These are phyloP conservation scores for Poronia punctata DNA, from an alignment of 495 filamentous ascomycete species.

Conservation along the genomic window DNA sequence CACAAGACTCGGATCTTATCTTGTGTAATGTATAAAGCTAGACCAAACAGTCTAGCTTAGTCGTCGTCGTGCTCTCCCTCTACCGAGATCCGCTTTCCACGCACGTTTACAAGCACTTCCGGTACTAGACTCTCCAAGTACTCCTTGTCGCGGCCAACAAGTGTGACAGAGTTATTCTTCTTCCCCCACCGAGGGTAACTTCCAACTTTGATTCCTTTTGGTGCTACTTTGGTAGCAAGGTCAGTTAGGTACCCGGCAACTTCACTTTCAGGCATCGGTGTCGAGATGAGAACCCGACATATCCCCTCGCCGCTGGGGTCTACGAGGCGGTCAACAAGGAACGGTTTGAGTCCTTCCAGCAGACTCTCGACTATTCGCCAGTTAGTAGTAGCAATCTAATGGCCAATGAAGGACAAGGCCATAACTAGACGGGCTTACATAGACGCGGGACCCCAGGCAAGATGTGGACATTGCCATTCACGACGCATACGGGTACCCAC, in stretches of 20 bases:
- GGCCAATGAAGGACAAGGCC: no score
- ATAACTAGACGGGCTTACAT: no score
- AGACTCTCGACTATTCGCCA: slow-evolving; percentile 52
- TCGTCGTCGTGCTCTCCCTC: slow-evolving; percentile 43
- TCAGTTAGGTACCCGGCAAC: slow-evolving; percentile 77
- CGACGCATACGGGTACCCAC: slow-evolving; percentile 83
- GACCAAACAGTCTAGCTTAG: no score
- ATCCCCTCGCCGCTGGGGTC: slow-evolving; percentile 78
- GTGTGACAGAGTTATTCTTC: slow-evolving; percentile 79
- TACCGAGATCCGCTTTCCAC: slow-evolving; percentile 34
- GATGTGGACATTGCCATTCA: slow-evolving; percentile 91
- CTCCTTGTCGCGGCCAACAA: slow-evolving; percentile 62
- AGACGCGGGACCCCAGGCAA: slow-evolving; percentile 83
- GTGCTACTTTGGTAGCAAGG: slow-evolving; percentile 62
- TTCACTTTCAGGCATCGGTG: slow-evolving; percentile 76
- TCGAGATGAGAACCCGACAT: slow-evolving; percentile 71
- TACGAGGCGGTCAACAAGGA: slow-evolving; percentile 57
- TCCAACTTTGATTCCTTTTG: slow-evolving; percentile 83
- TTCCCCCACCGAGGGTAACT: slow-evolving; percentile 93
- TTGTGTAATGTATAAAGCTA: no score
- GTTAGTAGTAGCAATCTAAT: slow-evolving; percentile 6
- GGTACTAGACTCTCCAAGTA: slow-evolving; percentile 45
- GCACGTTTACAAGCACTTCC: slow-evolving; percentile 41
- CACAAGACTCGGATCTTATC: no score
- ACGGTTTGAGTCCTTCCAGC: slow-evolving; percentile 66